Evolutionary conservation across 23 red algal genomes (phyloP).

Genomic region (Cyanidiococcus yangmingshanensis): DNA sequence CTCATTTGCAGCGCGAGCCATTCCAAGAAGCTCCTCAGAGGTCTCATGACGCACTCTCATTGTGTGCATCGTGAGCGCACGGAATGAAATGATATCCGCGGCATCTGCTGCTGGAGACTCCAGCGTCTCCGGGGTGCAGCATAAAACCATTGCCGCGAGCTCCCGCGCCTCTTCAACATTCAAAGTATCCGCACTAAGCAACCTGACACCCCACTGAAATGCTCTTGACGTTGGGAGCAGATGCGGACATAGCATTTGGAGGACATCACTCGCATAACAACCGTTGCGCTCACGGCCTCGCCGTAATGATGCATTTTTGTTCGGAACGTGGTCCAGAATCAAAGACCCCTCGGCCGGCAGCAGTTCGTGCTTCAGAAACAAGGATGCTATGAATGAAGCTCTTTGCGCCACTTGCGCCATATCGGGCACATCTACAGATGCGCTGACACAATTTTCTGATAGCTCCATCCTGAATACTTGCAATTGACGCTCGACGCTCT

Average conservation of each 20-base stretch:
- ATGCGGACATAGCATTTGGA: slow-evolving; percentile 1
- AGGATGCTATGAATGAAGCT: neutral
- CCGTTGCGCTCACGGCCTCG: neutral
- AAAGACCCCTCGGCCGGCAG: neutral
- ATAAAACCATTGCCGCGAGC: neutral
- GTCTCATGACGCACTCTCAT: slow-evolving; percentile 14
- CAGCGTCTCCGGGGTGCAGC: neutral
- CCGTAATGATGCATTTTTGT: neutral
- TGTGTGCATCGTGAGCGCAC: slow-evolving; percentile 1
- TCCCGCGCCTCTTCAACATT: neutral
- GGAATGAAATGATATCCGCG: slow-evolving; percentile 22
- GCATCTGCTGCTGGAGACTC: neutral
- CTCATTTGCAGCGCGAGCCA: neutral
- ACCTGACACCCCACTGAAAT: neutral
- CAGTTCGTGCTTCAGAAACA: slow-evolving; percentile 4
- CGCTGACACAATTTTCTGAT: neutral
- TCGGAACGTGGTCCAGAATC: neutral
- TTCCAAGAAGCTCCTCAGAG: neutral
- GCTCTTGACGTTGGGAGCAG: neutral
- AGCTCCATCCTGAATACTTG: neutral
- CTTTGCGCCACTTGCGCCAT: neutral
- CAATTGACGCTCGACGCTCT: neutral
- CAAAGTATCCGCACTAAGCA: neutral
- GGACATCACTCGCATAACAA: neutral
- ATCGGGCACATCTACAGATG: neutral